phyloP scores from a whole-genome alignment of 1,284 basidiomycete genomes.

The Ganoderma sinense region DNA sequence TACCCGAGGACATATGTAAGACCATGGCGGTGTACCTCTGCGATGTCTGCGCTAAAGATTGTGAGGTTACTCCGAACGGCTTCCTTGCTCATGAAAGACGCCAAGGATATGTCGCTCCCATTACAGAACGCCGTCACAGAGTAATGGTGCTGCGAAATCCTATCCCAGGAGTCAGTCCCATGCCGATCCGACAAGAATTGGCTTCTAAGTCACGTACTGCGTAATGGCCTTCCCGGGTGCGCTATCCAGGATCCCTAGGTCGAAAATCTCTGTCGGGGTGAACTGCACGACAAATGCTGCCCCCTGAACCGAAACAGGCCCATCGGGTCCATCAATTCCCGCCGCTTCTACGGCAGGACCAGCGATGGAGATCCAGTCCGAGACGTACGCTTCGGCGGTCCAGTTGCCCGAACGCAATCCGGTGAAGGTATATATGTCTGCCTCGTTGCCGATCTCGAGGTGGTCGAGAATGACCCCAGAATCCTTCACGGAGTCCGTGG shows the following conservation, averaged over 20 bases:
- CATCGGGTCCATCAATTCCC: constrained; percentile 31
- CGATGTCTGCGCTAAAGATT: constrained; percentile 56
- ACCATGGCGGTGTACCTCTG: constrained; percentile 50
- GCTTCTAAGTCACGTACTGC: constrained; percentile 36
- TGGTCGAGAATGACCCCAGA: constrained; percentile 47
- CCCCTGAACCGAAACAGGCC: constrained; percentile 55
- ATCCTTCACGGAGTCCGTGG: constrained; percentile 46
- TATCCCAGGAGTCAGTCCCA: constrained; percentile 34
- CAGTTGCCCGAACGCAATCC: constrained; percentile 54
- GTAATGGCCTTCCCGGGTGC: constrained; percentile 41
- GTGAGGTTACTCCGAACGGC: constrained; percentile 65
- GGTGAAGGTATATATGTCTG: constrained; percentile 63
- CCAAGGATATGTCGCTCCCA: constrained; percentile 57
- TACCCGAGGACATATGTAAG: constrained; percentile 69
- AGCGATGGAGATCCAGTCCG: constrained; percentile 50
- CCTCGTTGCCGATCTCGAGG: constrained; percentile 54
- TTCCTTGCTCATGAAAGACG: constrained; percentile 68
- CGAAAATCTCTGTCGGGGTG: constrained; percentile 59
- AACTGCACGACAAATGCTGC: constrained; percentile 63
- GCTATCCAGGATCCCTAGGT: constrained; percentile 41
- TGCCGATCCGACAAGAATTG: background rate
- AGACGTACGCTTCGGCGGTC: constrained; percentile 57
- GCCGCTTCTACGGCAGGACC: constrained; percentile 41
- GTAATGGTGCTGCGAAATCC: constrained; percentile 71
- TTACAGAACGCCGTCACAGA: constrained; percentile 58